Evolutionary conservation across 371 early-diverging fungal species (phyloP), one percentile per base, ranked within the genome.

Genomic region (Lichtheimia hyalospora): DNA sequence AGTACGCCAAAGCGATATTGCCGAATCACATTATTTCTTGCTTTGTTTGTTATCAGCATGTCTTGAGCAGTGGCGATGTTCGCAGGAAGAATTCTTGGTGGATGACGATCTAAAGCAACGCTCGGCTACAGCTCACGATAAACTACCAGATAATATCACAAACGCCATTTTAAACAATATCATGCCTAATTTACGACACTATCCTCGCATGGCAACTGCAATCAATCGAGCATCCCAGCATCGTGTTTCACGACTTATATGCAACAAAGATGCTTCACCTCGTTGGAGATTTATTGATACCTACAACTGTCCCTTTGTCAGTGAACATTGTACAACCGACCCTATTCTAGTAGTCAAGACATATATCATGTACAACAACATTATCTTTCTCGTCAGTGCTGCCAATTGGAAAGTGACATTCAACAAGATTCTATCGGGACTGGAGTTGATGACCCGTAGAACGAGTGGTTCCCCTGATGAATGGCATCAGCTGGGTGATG

Each of bases 351-450:
- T 83, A 4, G 76, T 63, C 24, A 82, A 82, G 43, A 82, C 83
- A 41, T 84, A 81, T 59, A 74, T 76, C 40, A 68, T 82, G 6
- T 89, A 91, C 0, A 84, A 89, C 46, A 69, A 84, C 15, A 77
- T 92, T 23, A 68, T 91, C 12, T 85, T 87, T 52, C 91, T 84
- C 63, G 77, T 91, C 16, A 86, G 89, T 52, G 90, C 90, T 5
- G 83, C 86, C 39, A 93, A 92, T 62, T 93, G 93, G 93, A 46
- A 70, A 40, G 75, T 88, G 12, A 83, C 90, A 10, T 90, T 89
- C 66, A 63, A 74, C 0, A 79, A 85, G 49, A 83, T 92, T 28
- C 88, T 84, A 57, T 69, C 69, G 14, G 62, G 83, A 4, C 40
- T 53, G 18, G 53, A 53, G 10, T 4, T 24, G 20, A 73, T 86